Percentiles rank a stretch among this genome's conserved stretches.
phyloP scores from a whole-genome alignment of 805 yeast genomes.

The Starmerella sp. region DNA sequence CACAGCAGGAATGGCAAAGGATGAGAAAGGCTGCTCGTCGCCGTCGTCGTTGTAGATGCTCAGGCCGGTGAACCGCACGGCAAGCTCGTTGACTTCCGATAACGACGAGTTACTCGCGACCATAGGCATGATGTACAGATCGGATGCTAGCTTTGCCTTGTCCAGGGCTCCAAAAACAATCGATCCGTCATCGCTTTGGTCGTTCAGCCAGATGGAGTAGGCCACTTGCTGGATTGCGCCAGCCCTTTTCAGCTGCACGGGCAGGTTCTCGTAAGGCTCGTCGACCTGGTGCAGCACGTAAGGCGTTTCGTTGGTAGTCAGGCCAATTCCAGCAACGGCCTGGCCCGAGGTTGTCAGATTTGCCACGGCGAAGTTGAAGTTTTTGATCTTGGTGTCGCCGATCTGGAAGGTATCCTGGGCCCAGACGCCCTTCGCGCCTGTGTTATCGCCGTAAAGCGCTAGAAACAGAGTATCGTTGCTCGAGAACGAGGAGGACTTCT shows the following conservation, averaged over 20 bases:
- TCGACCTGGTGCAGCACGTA: conserved; percentile 8
- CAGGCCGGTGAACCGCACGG: conserved; percentile 13
- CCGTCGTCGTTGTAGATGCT: not conserved
- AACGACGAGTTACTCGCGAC: conserved; percentile 2
- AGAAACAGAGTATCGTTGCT: conserved; percentile 12
- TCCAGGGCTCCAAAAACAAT: conserved; percentile 39
- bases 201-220: conserved; percentile 39
- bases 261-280: conserved; percentile 29
- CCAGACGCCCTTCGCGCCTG: conserved; percentile 35
- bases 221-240: conserved; percentile 35
- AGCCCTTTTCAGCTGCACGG: conserved; percentile 27
- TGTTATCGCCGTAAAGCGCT: conserved; percentile 29
- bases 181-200: conserved; percentile 26
- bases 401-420: conserved; percentile 44
- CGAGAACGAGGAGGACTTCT: conserved; percentile 20
- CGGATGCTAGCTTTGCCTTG: conserved; percentile 46
- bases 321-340: conserved; percentile 38
- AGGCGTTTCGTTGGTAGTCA: conserved; percentile 23
- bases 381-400: conserved; percentile 40
- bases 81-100: conserved; percentile 3
- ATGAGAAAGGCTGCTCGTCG: not conserved
- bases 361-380: conserved; percentile 63
- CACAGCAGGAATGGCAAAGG: conserved; percentile 6
- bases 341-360: conserved; percentile 47
- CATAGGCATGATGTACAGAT: conserved; percentile 22